Evolutionary conservation across 495 filamentous ascomycete genomes (phyloP).

Genomic region (Podospora pseudocomata): DNA sequence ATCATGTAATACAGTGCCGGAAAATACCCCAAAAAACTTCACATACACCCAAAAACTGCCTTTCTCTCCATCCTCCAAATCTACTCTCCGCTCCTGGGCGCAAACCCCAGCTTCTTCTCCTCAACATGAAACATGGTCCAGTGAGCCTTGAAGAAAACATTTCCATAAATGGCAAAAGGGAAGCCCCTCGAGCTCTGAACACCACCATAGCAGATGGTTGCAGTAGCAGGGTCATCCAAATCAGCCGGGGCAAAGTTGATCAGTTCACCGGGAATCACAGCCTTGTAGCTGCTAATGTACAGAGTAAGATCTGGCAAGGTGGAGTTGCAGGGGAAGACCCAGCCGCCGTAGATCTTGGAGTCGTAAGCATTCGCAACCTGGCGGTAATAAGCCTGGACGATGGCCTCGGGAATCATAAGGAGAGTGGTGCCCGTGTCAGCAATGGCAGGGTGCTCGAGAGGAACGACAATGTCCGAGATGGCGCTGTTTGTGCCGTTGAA

Average conservation of each 20-base stretch:
- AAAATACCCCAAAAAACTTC: not conserved
- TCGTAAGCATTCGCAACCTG: conserved; percentile 55
- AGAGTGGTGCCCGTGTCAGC: conserved; percentile 70
- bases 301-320: conserved; percentile 45
- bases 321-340: conserved; percentile 36
- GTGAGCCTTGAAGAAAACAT: conserved; percentile 79
- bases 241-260: conserved; percentile 56
- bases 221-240: conserved; percentile 34
- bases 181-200: conserved; percentile 62
- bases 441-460: conserved; percentile 52
- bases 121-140: conserved; percentile 70
- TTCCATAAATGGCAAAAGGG: conserved; percentile 71
- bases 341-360: conserved; percentile 51
- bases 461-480: conserved; percentile 50
- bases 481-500: conserved; percentile 31
- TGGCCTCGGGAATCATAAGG: conserved; percentile 54
- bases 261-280: conserved; percentile 56
- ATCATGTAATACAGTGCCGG: not conserved
- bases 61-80: not conserved
- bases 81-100: conserved; percentile 35
- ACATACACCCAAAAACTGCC: not conserved
- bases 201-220: conserved; percentile 60
- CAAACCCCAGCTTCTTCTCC: conserved; percentile 58
- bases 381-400: conserved; percentile 65
- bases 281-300: conserved; percentile 55